These are phyloP conservation scores for Ustilaginoidea virens DNA, from an alignment of 2,329 filamentous ascomycete species.

Conservation along the genomic window DNA sequence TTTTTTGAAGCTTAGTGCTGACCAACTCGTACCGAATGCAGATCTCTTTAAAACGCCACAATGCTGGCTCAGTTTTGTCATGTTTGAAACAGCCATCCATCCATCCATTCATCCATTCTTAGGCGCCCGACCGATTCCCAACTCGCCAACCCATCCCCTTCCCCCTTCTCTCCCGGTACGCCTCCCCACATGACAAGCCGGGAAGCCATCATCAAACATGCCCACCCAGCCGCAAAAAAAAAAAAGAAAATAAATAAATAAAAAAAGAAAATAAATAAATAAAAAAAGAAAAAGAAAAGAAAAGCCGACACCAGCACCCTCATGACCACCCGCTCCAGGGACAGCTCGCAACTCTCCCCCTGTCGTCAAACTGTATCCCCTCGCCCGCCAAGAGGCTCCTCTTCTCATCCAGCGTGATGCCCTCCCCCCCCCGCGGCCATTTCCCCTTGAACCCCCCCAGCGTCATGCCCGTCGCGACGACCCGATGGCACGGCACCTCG, in stretches of 20 bases:
- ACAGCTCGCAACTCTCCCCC: constrained; percentile 43
- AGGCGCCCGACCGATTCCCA: too few species aligned
- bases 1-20: constrained; percentile 26
- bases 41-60: not conserved
- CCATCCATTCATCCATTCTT: too few species aligned
- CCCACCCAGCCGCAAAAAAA: too few species aligned
- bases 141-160: too few species aligned
- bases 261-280: not conserved
- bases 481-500: constrained; percentile 65
- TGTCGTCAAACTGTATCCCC: constrained; percentile 47
- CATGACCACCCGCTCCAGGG: constrained; percentile 29
- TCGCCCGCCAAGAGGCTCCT: constrained; percentile 43
- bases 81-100: too few species aligned
- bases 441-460: constrained; percentile 58
- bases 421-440: constrained; percentile 44
- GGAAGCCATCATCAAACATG: too few species aligned
- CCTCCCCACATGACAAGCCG: too few species aligned
- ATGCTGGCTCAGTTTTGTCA: not conserved
- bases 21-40: too few species aligned
- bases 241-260: not conserved
- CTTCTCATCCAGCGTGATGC: constrained; percentile 52
- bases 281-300: not conserved
- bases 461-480: constrained; percentile 58
- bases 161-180: too few species aligned
- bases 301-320: constrained; percentile 20